Percentiles rank a stretch among this genome's conserved stretches.
These are phyloP conservation scores for Musa itinerans DNA, from an alignment of 176 grass and related monocot genomes.

Conservation along the genomic window DNA sequence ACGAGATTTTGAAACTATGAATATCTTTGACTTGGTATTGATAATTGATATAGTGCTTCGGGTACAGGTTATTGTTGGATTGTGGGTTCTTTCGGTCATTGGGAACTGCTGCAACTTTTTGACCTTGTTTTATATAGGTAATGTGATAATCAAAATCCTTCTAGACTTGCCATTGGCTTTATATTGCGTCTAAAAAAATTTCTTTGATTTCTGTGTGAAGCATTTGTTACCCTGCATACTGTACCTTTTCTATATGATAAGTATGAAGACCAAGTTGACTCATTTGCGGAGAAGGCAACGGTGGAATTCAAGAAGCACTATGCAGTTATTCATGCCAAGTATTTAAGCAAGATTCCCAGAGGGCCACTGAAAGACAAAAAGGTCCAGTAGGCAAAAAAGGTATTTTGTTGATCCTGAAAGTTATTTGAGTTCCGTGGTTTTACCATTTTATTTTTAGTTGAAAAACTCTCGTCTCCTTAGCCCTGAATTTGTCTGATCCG, in stretches of 20 bases:
- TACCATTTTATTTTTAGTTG: too few species aligned
- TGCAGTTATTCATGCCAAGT: constrained; percentile 44
- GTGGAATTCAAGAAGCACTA: constrained; percentile 46
- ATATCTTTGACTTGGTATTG: not conserved
- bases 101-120: constrained; percentile 57
- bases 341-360: constrained; percentile 73
- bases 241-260: constrained; percentile 66
- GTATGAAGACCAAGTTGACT: constrained; percentile 67
- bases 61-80: constrained; percentile 42
- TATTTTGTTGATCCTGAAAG: not conserved
- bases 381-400: not conserved
- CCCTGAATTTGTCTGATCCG: too few species aligned
- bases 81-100: constrained; percentile 64
- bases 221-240: constrained; percentile 44
- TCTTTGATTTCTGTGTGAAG: constrained; percentile 15
- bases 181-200: not conserved
- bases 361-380: constrained; percentile 44
- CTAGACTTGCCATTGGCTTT: not conserved
- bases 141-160: not conserved
- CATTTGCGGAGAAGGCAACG: constrained; percentile 45
- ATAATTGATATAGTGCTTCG: constrained; percentile 8
- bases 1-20: not conserved
- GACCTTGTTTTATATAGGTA: constrained; percentile 65
- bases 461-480: too few species aligned
- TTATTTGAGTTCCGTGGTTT: too few species aligned